These are phyloP conservation scores for Globisporangium ultimum DNA, from an alignment of 352 stramenopile genomes.

Conservation along the genomic window DNA sequence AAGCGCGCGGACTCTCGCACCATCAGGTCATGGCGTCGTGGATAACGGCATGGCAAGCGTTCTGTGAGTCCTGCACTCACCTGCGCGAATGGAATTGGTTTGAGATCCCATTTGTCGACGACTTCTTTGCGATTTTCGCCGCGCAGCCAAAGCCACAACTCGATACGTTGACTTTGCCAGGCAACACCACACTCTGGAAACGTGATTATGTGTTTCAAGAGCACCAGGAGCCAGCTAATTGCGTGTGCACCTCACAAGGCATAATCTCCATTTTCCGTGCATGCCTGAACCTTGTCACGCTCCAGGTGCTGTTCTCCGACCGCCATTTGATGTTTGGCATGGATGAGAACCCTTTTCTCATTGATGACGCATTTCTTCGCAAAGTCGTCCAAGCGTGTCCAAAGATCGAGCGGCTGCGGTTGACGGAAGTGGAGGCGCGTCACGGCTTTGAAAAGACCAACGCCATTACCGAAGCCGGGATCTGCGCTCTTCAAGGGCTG, in stretches of 20 bases:
- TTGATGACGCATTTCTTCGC: constrained; percentile 24
- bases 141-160: constrained; percentile 18
- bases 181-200: constrained; percentile 31
- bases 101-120: constrained; percentile 30
- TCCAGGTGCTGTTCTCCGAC: constrained; percentile 26
- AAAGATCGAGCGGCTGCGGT: constrained; percentile 13
- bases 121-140: constrained; percentile 26
- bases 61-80: constrained; percentile 23
- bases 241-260: constrained; percentile 16
- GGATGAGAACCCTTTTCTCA: constrained; percentile 9
- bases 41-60: constrained; percentile 23
- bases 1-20: constrained; percentile 19
- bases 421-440: constrained; percentile 17
- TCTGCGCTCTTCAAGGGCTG: constrained; percentile 13
- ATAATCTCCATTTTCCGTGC: constrained; percentile 20
- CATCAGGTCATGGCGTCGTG: constrained; percentile 22
- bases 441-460: constrained; percentile 31
- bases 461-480: constrained; percentile 16
- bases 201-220: constrained; percentile 27
- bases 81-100: constrained; percentile 27
- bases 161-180: constrained; percentile 19
- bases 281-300: constrained; percentile 18
- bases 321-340: constrained; percentile 23
- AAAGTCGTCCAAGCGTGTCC: constrained; percentile 15
- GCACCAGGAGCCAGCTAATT: constrained; percentile 16